Evolutionary conservation across 2,329 filamentous ascomycete species (phyloP).

Genomic region (Rhynchosporium secalis): DNA sequence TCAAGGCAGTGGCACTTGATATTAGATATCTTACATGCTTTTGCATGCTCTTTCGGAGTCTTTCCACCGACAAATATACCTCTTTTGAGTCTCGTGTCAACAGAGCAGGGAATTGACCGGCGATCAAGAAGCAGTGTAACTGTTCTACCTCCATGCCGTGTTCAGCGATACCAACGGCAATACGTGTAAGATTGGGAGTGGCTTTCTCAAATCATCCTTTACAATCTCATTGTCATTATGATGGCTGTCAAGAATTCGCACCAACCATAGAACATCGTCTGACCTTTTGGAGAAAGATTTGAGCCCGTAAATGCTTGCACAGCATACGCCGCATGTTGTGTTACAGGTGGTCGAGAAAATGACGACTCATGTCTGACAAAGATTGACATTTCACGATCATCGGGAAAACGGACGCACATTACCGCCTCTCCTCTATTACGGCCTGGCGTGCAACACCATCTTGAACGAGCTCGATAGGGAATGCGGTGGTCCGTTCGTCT

Average conservation of each 20-base stretch:
- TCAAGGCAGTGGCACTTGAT: slow-evolving; percentile 7
- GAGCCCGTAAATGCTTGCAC: not conserved
- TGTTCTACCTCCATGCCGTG: not conserved
- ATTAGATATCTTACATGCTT: not conserved
- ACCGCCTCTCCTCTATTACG: not conserved
- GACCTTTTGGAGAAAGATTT: not conserved
- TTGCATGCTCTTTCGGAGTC: not conserved
- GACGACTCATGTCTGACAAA: slow-evolving; percentile 1
- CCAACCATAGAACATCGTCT: slow-evolving; percentile 1
- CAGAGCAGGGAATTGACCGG: not conserved
- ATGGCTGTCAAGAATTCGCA: not conserved
- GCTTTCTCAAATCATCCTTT: not conserved
- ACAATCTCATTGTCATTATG: not conserved
- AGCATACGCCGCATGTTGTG: not conserved
- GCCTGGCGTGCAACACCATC: not conserved
- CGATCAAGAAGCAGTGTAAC: not conserved
- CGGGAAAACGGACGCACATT: slow-evolving; percentile 10
- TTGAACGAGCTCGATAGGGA: not conserved
- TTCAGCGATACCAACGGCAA: not conserved
- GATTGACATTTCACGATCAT: slow-evolving; percentile 10
- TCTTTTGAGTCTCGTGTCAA: not conserved
- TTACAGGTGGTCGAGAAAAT: not conserved
- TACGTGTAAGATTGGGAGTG: not conserved
- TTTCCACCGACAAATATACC: not conserved
- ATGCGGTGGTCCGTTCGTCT: not conserved